Conservation (phyloP, 2,329 filamentous ascomycete genomes). For the Metarhizium humberi region DNA sequence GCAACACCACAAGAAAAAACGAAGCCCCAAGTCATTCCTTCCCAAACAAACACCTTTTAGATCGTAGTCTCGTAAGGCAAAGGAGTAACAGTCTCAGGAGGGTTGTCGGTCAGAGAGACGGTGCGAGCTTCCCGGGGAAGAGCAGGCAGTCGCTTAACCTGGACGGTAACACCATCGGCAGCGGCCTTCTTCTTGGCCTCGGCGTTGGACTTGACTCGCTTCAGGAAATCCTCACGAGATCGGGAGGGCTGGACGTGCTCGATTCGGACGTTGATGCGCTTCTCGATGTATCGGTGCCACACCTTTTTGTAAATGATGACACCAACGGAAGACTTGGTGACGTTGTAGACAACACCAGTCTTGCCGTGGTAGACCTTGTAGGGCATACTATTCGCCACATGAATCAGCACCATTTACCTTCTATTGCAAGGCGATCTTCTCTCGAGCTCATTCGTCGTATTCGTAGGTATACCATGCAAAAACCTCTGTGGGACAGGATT, state of each 20-base stretch:
- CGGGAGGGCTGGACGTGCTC: slow-evolving; percentile 94
- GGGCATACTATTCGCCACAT: slow-evolving; percentile 62
- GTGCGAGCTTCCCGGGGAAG: slow-evolving; percentile 73
- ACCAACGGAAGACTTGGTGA: slow-evolving; percentile 94
- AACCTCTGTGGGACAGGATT: neutral
- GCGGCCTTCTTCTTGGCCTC: slow-evolving; percentile 88
- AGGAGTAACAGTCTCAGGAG: slow-evolving; percentile 83
- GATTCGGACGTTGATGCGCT: slow-evolving; percentile 98
- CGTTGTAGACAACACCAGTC: slow-evolving; percentile 98
- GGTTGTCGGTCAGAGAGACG: slow-evolving; percentile 71
- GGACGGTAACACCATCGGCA: slow-evolving; percentile 74
- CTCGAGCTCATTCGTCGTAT: neutral
- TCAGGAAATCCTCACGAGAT: slow-evolving; percentile 93
- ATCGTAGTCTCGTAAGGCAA: slow-evolving; percentile 98
- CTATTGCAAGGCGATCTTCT: neutral
- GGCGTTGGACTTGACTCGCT: slow-evolving; percentile 94
- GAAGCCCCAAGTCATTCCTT: slow-evolving; percentile 16
- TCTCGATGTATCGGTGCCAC: slow-evolving; percentile 99
- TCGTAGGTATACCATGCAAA: neutral
- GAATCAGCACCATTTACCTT: slow-evolving; percentile 22
- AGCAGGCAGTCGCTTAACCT: slow-evolving; percentile 85
- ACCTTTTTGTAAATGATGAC: slow-evolving; percentile 99
- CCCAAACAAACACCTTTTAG: slow-evolving; percentile 43
- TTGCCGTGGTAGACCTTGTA: slow-evolving; percentile 99
- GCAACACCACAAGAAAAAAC: slow-evolving; percentile 33